Evolutionary conservation across 2,329 filamentous ascomycete genomes (phyloP).

Genomic region (Colletotrichum phormii): DNA sequence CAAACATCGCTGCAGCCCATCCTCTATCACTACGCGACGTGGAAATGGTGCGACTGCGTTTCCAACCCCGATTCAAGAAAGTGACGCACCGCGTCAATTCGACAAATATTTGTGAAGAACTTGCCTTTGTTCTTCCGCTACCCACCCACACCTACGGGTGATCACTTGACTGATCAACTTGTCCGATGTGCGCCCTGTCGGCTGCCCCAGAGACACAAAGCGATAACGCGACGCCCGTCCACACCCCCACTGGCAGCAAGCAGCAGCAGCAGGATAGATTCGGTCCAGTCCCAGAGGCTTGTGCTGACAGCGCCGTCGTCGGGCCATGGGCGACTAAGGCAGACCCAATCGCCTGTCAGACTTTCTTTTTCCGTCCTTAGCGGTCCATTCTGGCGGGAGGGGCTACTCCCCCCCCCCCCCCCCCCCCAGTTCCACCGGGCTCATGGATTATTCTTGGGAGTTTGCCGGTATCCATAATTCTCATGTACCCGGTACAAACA

Average conservation of each 20-base stretch:
- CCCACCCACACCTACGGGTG: slow-evolving; percentile 29
- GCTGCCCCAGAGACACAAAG: slow-evolving; percentile 12
- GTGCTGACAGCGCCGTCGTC: slow-evolving; percentile 31
- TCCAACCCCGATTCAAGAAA: neutral
- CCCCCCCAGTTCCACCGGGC: slow-evolving; percentile 30
- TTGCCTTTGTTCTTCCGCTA: slow-evolving; percentile 25
- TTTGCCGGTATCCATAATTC: slow-evolving; percentile 5
- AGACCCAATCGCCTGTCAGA: slow-evolving; percentile 36
- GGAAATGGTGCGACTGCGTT: neutral
- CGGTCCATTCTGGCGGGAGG: slow-evolving; percentile 38
- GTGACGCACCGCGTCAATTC: slow-evolving; percentile 1
- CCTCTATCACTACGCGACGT: neutral
- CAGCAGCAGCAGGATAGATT: slow-evolving; percentile 8
- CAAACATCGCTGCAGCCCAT: neutral
- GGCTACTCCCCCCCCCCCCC: slow-evolving; percentile 24
- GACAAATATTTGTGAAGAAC: slow-evolving; percentile 10
- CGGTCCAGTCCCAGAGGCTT: slow-evolving; percentile 26
- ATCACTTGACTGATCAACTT: slow-evolving; percentile 34
- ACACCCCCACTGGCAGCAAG: neutral
- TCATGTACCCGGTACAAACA: slow-evolving; percentile 16
- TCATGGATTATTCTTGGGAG: slow-evolving; percentile 30
- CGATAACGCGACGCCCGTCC: slow-evolving; percentile 11
- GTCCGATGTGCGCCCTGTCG: slow-evolving; percentile 21
- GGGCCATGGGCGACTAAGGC: slow-evolving; percentile 25
- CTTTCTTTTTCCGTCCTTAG: slow-evolving; percentile 39